A percentile compares a stretch with the other conserved stretches of the same genome.
These are phyloP conservation scores for Luffa aegyptiaca DNA, from an alignment of 306 rosid species.

Conservation along the genomic window DNA sequence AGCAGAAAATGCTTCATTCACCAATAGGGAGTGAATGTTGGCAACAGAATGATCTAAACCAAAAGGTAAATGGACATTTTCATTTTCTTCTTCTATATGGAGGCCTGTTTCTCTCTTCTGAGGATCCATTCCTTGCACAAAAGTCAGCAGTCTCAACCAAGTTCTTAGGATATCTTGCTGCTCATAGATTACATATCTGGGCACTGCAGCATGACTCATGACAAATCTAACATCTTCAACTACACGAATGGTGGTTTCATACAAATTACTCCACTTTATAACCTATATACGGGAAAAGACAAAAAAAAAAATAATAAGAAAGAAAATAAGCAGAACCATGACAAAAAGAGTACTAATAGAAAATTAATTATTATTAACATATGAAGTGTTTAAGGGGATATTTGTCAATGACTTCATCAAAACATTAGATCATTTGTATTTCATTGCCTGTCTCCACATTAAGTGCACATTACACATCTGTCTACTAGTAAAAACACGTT, in stretches of 20 bases:
- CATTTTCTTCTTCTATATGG: constrained; percentile 86
- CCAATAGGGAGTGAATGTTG: constrained; percentile 69
- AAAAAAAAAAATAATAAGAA: not conserved
- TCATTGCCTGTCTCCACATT: not conserved
- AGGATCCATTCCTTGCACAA: constrained; percentile 90
- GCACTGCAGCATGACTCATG: constrained; percentile 72
- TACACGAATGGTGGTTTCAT: constrained; percentile 67
- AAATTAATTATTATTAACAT: not conserved
- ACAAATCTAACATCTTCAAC: constrained; percentile 93
- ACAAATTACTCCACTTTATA: constrained; percentile 48
- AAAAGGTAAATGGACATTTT: constrained; percentile 52
- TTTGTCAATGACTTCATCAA: not conserved
- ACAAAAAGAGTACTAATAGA: not conserved
- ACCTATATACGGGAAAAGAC: constrained; percentile 34
- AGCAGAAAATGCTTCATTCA: constrained; percentile 77
- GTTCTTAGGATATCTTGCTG: constrained; percentile 70
- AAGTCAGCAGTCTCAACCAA: constrained; percentile 76
- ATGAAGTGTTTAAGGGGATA: not conserved
- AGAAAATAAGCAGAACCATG: not conserved
- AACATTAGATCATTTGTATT: not conserved
- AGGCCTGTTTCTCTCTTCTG: constrained; percentile 83
- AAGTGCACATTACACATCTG: not conserved
- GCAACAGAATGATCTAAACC: constrained; percentile 62
- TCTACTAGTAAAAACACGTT: not conserved
- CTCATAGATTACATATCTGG: constrained; percentile 59